These are phyloP conservation scores for Vickermania ingenoplastis DNA, from an alignment of 208 protist genomes.

Conservation along the genomic window DNA sequence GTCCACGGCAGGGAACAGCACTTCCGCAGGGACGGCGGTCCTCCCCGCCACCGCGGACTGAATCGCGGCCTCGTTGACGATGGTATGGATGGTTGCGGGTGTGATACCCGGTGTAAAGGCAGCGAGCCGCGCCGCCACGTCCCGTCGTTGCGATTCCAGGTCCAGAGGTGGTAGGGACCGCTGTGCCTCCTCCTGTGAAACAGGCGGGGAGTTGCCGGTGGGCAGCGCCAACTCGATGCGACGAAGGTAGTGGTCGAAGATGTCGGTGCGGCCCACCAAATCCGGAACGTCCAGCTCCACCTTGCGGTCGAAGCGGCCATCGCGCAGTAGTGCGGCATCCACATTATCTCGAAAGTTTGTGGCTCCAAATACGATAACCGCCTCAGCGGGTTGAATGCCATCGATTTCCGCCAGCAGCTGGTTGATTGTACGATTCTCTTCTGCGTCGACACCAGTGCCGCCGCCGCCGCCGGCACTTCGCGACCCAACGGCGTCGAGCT, in stretches of 20 bases:
- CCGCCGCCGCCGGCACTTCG: conserved; percentile 59
- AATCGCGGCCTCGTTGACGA: conserved; percentile 89
- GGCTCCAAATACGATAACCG: conserved; percentile 94
- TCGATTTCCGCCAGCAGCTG: conserved; percentile 96
- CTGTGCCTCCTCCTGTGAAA: conserved; percentile 17
- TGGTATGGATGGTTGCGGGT: conserved; percentile 89
- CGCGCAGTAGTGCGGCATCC: conserved; percentile 92
- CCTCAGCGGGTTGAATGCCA: conserved; percentile 81
- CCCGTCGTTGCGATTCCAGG: background rate
- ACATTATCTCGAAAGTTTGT: conserved; percentile 95
- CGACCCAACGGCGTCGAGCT: conserved; percentile 95
- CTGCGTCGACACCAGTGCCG: conserved; percentile 58
- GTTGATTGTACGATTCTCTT: conserved; percentile 92
- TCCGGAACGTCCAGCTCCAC: conserved; percentile 83
- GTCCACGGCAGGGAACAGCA: conserved; percentile 74
- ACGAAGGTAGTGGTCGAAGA: conserved; percentile 72
- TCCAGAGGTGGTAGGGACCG: conserved; percentile 1
- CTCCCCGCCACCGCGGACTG: conserved; percentile 85
- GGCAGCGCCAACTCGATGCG: conserved; percentile 11
- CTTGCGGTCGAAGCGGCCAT: conserved; percentile 95
- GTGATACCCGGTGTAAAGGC: conserved; percentile 82
- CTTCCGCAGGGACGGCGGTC: conserved; percentile 66
- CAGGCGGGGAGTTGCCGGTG: conserved; percentile 1
- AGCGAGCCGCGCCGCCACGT: conserved; percentile 31
- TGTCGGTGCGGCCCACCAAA: conserved; percentile 37